A percentile compares a stretch with the other conserved stretches of the same genome.
These are phyloP conservation scores for Eucommia ulmoides DNA, from an alignment of 257 asterid genomes.

Conservation along the genomic window DNA sequence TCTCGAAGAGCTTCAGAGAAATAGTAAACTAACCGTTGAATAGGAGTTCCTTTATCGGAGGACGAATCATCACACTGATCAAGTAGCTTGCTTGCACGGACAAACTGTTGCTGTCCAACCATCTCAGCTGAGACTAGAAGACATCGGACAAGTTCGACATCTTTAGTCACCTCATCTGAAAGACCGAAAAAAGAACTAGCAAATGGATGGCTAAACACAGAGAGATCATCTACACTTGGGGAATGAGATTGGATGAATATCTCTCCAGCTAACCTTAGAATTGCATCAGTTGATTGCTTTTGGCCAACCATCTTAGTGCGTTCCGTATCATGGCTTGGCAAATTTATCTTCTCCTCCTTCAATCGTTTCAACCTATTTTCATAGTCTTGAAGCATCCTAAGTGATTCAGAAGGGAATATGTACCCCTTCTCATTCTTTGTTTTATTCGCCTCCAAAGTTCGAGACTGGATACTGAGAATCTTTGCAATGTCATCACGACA, in stretches of 20 bases:
- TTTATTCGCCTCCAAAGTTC: neutral
- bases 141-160: conserved; percentile 10
- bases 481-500: neutral
- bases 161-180: conserved; percentile 8
- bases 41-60: conserved; percentile 6
- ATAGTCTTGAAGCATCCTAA: neutral
- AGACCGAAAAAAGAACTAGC: conserved; percentile 9
- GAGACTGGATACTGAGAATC: neutral
- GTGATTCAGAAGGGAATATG: neutral
- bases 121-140: conserved; percentile 24
- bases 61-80: conserved; percentile 17
- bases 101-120: conserved; percentile 13
- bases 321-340: neutral
- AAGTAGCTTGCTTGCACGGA: conserved; percentile 16
- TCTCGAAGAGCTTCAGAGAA: conserved; percentile 40
- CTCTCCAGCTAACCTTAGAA: neutral
- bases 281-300: neutral
- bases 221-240: neutral
- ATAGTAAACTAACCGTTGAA: conserved; percentile 26
- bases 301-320: neutral
- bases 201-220: conserved; percentile 1
- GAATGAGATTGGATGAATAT: neutral
- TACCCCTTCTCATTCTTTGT: neutral
- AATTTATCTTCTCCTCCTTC: neutral
- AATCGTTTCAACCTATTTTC: neutral